These are phyloP conservation scores for Nitzschia sp. DNA, from an alignment of 108 stramenopile species.

Conservation along the genomic window DNA sequence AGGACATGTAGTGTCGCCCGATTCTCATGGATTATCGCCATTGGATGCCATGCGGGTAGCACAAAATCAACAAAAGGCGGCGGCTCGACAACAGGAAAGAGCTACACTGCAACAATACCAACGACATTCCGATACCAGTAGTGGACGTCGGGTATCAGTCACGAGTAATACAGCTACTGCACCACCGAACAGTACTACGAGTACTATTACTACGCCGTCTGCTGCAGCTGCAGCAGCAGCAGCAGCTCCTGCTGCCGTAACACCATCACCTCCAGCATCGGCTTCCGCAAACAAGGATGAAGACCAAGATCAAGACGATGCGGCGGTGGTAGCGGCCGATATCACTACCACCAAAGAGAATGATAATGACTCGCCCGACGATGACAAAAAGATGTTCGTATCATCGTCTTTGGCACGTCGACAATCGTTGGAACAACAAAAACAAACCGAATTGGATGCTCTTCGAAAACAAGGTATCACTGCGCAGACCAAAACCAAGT, in stretches of 20 bases:
- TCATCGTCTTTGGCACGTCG: background rate
- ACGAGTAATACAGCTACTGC: too few relatives aligned
- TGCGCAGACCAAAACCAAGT: background rate
- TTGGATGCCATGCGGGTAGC: constrained; percentile 2
- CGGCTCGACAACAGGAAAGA: background rate
- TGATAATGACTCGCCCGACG: background rate
- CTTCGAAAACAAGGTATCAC: background rate
- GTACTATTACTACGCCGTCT: too few relatives aligned
- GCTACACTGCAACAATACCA: background rate
- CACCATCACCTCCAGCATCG: background rate
- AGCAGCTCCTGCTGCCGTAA: too few relatives aligned
- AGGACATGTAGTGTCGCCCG: background rate
- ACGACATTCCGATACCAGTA: constrained; percentile 3
- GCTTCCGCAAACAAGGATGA: too few relatives aligned
- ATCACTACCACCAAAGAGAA: too few relatives aligned
- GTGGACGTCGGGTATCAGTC: too few relatives aligned
- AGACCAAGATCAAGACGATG: too few relatives aligned
- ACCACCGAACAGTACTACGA: too few relatives aligned
- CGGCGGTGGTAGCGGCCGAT: too few relatives aligned
- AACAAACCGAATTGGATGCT: background rate
- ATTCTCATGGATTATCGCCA: background rate
- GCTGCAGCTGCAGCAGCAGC: too few relatives aligned
- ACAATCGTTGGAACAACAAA: constrained; percentile 4
- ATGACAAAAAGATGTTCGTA: background rate
- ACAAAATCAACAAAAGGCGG: constrained; percentile 9